A percentile compares a stretch with the other conserved stretches of the same genome.
Evolutionary conservation across 2,329 filamentous ascomycete species (phyloP).

Genomic region (Trichoderma koningiopsis): DNA sequence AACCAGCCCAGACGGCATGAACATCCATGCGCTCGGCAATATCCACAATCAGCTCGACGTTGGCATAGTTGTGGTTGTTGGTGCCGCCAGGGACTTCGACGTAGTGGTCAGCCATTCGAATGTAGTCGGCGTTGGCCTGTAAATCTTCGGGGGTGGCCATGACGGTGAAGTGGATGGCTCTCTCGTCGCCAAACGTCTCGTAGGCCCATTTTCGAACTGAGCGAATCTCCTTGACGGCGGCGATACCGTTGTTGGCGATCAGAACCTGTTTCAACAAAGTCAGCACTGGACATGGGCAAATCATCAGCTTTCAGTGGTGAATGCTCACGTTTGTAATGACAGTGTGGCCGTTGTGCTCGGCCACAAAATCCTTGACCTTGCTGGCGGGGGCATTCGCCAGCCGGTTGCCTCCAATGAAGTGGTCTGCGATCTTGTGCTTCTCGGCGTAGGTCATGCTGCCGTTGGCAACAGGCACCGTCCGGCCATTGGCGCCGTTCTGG

Average conservation of each 20-base stretch:
- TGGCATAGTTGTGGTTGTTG: constrained; percentile 99
- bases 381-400: constrained; percentile 79
- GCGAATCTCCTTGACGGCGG: constrained; percentile 98
- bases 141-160: constrained; percentile 99
- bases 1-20: constrained; percentile 98
- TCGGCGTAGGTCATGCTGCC: constrained; percentile 71
- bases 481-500: constrained; percentile 46
- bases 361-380: constrained; percentile 95
- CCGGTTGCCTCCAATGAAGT: constrained; percentile 96
- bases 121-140: constrained; percentile 97
- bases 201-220: constrained; percentile 99
- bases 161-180: constrained; percentile 97
- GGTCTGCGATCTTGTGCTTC: constrained; percentile 79
- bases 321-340: constrained; percentile 91
- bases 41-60: constrained; percentile 98
- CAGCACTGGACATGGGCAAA: background rate
- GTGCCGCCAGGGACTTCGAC: constrained; percentile 98
- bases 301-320: background rate
- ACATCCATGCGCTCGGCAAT: constrained; percentile 98
- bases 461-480: constrained; percentile 56
- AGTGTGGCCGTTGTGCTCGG: constrained; percentile 86
- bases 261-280: constrained; percentile 65
- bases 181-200: constrained; percentile 98
- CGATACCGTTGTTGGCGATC: constrained; percentile 99
- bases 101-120: constrained; percentile 99